Evolutionary conservation across 192 early-diverging fungal genomes (phyloP).

Genomic region (Backusella mclennaniae): DNA sequence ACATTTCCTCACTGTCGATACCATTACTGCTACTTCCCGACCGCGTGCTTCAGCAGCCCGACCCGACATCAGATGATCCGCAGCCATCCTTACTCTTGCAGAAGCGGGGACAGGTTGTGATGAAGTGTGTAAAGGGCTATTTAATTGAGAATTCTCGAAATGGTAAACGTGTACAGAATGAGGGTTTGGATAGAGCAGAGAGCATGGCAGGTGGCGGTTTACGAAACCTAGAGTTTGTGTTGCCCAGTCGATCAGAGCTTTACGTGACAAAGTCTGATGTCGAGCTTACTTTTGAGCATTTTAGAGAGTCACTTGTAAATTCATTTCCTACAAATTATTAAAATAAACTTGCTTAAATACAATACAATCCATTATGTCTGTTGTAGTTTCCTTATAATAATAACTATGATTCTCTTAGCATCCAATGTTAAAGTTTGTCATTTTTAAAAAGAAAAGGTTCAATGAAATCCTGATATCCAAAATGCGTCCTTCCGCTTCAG

Average conservation of each 20-base stretch:
- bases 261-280: slow-evolving; percentile 17
- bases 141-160: slow-evolving; percentile 54
- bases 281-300: slow-evolving; percentile 42
- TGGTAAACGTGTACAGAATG: slow-evolving; percentile 43
- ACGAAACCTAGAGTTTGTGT: slow-evolving; percentile 48
- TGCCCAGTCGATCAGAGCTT: slow-evolving; percentile 38
- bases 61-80: slow-evolving; percentile 9
- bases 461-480: too few species aligned
- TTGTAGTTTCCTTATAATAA: too few species aligned
- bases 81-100: slow-evolving; percentile 37
- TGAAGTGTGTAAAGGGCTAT: slow-evolving; percentile 54
- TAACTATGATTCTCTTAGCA: not conserved
- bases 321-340: slow-evolving; percentile 46
- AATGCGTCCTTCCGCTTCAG: too few species aligned
- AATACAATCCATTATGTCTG: too few species aligned
- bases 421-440: not conserved
- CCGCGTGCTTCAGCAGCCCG: slow-evolving; percentile 24
- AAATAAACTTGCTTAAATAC: not conserved
- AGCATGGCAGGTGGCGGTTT: slow-evolving; percentile 36
- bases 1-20: slow-evolving; percentile 62
- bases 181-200: slow-evolving; percentile 34
- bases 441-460: too few species aligned
- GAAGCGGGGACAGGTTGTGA: slow-evolving; percentile 43
- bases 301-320: slow-evolving; percentile 40
- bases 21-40: slow-evolving; percentile 68